Conservation (phyloP, 78 protist genomes). For the Speleostelium caveatum region DNA sequence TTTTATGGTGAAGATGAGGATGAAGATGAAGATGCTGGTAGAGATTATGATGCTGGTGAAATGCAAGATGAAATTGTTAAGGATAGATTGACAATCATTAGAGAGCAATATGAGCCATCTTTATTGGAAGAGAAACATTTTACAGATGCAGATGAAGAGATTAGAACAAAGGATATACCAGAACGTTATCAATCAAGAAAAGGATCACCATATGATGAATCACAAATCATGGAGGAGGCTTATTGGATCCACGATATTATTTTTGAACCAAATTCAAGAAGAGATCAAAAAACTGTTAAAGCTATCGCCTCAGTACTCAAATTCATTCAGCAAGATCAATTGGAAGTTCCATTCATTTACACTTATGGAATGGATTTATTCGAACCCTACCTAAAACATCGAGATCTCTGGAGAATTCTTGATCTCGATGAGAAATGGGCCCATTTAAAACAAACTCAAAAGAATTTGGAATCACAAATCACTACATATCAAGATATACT, state of each 20-base stretch:
- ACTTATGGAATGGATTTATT: conserved; percentile 62
- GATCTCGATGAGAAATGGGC: conserved; percentile 80
- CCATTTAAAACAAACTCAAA: conserved; percentile 22
- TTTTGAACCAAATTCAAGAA: conserved; percentile 12
- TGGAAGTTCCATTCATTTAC: conserved; percentile 77
- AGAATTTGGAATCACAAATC: conserved; percentile 20
- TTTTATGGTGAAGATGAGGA: conserved; percentile 32
- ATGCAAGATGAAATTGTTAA: neutral
- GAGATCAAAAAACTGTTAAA: conserved; percentile 6
- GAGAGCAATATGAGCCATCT: conserved; percentile 78
- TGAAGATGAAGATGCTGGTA: neutral
- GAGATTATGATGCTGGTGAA: neutral
- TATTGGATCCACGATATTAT: conserved; percentile 66
- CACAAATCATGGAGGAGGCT: conserved; percentile 40
- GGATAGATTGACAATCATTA: conserved; percentile 44
- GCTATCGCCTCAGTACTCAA: conserved; percentile 41
- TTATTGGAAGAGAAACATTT: conserved; percentile 74
- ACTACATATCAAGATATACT: neutral
- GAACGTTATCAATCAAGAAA: conserved; percentile 59
- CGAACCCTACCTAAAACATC: conserved; percentile 22
- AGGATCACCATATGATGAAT: conserved; percentile 41
- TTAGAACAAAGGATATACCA: conserved; percentile 63
- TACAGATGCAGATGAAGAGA: conserved; percentile 80
- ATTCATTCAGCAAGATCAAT: conserved; percentile 23
- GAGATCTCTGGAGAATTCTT: conserved; percentile 75